Evolutionary conservation across 768 basidiomycete species (phyloP), one percentile per base, ranked within the genome.

Genomic region (Glaciozyma antarctica): DNA sequence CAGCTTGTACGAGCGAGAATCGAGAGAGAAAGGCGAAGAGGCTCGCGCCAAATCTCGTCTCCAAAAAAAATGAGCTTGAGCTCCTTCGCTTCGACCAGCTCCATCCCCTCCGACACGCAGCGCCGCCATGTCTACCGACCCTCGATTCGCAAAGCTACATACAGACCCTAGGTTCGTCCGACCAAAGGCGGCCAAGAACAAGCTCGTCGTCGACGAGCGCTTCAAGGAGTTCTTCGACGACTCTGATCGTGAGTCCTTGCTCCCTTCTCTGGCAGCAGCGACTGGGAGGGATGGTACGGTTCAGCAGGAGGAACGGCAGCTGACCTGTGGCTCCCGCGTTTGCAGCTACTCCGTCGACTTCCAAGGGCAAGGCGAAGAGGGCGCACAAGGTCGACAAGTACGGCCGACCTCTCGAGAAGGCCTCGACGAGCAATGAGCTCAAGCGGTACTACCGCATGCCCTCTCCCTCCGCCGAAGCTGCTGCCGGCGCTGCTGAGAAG

Each of bases 101-200:
- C 32, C 32, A 9, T 9, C 13, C 12, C 13, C 38, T 15, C 38
- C 13, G 7, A 41, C 38, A 41, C 28, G 30, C 22, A 41, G 10
- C 38, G 38, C 38, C 38, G 38, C 38, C 38, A 41, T 41, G 38
- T 41, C 55, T 15, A 63, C 49, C 54, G 89, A 95, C 77, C 81
- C 88, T n/a, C 83, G 94, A 26, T 99, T 98, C 76, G 82, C 87
- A 24, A 81, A 88, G 60, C 80, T 97, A 62, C 86, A 84, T 75
- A 85, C 90, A 19, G 94, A 99, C 75, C 95, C 95, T 54, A 85
- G 95, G 57, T 99, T 99, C 79, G 81, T 92, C 30, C 82, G 83
- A 41, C 88, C 89, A 3, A 88, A 85, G 75, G 89, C 86, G 77
- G 84, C 86, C 44, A 79, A 84, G 63, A 79, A 83, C 69, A 95